These are phyloP conservation scores for Pseudohalonectria lignicola DNA, from an alignment of 2,329 filamentous ascomycete genomes.

Conservation along the genomic window DNA sequence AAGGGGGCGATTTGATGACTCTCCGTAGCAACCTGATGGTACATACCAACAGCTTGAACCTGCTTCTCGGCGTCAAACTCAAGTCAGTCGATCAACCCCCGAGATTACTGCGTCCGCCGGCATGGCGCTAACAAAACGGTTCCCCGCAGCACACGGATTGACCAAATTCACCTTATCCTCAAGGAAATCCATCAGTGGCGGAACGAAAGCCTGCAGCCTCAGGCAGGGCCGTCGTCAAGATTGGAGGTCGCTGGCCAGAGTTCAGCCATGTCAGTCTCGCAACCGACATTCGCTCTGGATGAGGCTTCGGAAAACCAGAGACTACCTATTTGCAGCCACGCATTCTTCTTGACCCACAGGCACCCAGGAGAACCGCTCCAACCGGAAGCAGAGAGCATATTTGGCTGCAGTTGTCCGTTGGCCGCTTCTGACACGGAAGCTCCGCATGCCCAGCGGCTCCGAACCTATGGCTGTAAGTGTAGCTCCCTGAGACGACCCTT, in stretches of 20 bases:
- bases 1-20: slow-evolving; percentile 13
- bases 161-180: not conserved
- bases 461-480: too few relatives aligned
- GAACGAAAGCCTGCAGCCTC: not conserved
- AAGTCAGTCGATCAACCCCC: too few relatives aligned
- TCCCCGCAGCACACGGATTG: too few relatives aligned
- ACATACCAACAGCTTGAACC: slow-evolving; percentile 13
- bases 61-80: slow-evolving; percentile 10
- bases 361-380: not conserved
- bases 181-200: not conserved
- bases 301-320: too few relatives aligned
- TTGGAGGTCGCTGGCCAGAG: not conserved
- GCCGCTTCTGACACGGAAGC: too few relatives aligned
- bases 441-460: too few relatives aligned
- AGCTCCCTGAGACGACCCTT: too few relatives aligned
- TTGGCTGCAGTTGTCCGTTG: too few relatives aligned
- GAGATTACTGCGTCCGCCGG: too few relatives aligned
- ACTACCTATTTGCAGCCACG: not conserved
- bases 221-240: not conserved
- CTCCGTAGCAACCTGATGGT: slow-evolving; percentile 12
- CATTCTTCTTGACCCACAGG: not conserved
- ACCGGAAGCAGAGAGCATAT: too few relatives aligned
- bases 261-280: too few relatives aligned
- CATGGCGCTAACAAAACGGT: not conserved
- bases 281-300: too few relatives aligned